Evolutionary conservation across 1,284 basidiomycete genomes (phyloP).

Genomic region (Entoloma clypeatum): DNA sequence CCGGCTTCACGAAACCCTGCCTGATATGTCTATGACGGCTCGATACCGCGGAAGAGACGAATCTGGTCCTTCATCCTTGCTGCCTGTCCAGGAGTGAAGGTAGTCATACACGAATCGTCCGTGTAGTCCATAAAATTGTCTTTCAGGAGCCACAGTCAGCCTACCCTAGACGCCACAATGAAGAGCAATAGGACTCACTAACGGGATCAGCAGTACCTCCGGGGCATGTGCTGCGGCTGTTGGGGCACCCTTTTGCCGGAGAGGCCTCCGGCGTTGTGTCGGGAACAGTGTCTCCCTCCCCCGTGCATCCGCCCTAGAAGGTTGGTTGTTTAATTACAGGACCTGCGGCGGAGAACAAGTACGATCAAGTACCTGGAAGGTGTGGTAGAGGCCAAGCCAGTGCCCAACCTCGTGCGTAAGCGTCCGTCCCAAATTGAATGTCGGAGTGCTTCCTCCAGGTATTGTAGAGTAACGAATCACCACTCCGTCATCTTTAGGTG

Average conservation of each 20-base stretch:
- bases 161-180: not conserved
- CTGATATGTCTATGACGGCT: not conserved
- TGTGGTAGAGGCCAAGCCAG: constrained; percentile 39
- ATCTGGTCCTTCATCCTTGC: constrained; percentile 28
- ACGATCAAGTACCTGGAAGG: constrained; percentile 40
- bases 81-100: constrained; percentile 32
- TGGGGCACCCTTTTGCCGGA: constrained; percentile 32
- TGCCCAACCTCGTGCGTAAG: constrained; percentile 39
- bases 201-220: constrained; percentile 30
- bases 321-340: too few relatives aligned
- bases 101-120: constrained; percentile 35
- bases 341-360: too few relatives aligned
- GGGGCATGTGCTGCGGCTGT: constrained; percentile 31
- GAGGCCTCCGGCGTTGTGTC: constrained; percentile 36
- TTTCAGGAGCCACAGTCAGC: constrained; percentile 11
- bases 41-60: constrained; percentile 24
- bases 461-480: constrained; percentile 36
- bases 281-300: constrained; percentile 35
- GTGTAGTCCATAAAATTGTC: constrained; percentile 40
- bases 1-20: not conserved
- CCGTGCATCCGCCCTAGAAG: constrained; percentile 34
- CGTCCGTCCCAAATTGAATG: constrained; percentile 37
- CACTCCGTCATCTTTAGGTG: constrained; percentile 37
- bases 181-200: constrained; percentile 20
- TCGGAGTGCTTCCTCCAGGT: constrained; percentile 35